Percentiles rank a stretch among this genome's conserved stretches.
phyloP scores from a whole-genome alignment of 2,329 filamentous ascomycete species.

The Colletotrichum plurivorum region DNA sequence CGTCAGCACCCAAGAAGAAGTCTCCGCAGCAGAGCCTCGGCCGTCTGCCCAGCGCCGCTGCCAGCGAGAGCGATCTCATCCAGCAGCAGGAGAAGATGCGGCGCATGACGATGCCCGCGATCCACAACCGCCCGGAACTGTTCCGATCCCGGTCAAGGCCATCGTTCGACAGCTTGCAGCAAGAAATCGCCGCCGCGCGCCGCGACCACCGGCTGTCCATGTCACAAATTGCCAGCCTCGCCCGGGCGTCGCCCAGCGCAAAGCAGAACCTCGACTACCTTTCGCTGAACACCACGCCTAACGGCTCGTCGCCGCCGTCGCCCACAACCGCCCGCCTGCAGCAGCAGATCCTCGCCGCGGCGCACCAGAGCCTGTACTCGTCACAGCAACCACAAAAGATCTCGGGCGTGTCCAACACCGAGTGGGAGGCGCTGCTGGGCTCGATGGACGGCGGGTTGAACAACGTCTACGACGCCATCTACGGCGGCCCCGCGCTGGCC shows the following conservation, averaged over 20 bases:
- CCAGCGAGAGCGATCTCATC: slow-evolving; percentile 68
- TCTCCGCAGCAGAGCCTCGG: slow-evolving; percentile 53
- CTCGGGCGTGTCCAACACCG: slow-evolving; percentile 70
- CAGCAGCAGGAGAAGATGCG: slow-evolving; percentile 71
- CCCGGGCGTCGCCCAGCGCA: slow-evolving; percentile 50
- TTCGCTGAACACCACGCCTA: slow-evolving; percentile 62
- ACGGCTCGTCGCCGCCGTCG: slow-evolving; percentile 64
- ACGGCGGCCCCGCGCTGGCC: slow-evolving; percentile 72
- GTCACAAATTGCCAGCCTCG: slow-evolving; percentile 57
- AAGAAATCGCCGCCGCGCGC: slow-evolving; percentile 56
- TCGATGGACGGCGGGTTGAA: slow-evolving; percentile 84
- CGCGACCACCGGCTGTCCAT: slow-evolving; percentile 65
- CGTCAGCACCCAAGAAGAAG: slow-evolving; percentile 55
- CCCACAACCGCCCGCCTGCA: slow-evolving; percentile 60
- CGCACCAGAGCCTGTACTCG: slow-evolving; percentile 50
- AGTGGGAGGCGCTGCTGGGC: slow-evolving; percentile 87
- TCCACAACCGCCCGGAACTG: slow-evolving; percentile 52
- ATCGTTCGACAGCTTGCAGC: slow-evolving; percentile 61
- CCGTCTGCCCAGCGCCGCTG: slow-evolving; percentile 57
- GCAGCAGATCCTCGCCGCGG: slow-evolving; percentile 41
- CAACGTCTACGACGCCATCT: slow-evolving; percentile 89
- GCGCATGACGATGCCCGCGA: slow-evolving; percentile 67
- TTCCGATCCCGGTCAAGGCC: slow-evolving; percentile 59
- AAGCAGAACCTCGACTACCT: slow-evolving; percentile 72
- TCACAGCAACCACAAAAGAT: slow-evolving; percentile 55